Evolutionary conservation across 129 eudicot species (phyloP).

Genomic region (Heracleum sosnowskyi): DNA sequence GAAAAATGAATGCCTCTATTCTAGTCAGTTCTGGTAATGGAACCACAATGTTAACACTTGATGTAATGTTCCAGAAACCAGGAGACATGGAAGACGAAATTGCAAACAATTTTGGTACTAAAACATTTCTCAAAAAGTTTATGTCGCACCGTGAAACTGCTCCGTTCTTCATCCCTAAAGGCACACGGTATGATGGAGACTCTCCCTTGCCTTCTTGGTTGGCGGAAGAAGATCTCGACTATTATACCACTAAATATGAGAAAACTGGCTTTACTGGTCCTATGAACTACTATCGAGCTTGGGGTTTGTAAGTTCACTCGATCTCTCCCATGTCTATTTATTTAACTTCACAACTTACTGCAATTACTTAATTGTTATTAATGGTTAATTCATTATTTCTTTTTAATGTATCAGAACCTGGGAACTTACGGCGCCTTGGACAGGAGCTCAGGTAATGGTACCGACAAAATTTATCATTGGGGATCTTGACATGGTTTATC

Average conservation of each 20-base stretch:
- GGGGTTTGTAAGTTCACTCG: constrained; percentile 35
- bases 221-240: constrained; percentile 50
- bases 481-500: constrained; percentile 47
- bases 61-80: neutral
- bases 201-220: constrained; percentile 58
- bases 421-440: constrained; percentile 49
- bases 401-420: constrained; percentile 24
- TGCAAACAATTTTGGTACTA: constrained; percentile 31
- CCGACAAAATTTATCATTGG: constrained; percentile 59
- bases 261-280: constrained; percentile 58
- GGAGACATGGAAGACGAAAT: constrained; percentile 57
- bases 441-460: constrained; percentile 53
- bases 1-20: no score
- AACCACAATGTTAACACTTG: no score
- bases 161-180: constrained; percentile 46
- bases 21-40: neutral
- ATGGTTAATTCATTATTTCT: neutral
- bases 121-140: constrained; percentile 31
- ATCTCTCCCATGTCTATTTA: neutral
- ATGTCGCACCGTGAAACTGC: constrained; percentile 31
- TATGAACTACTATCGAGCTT: constrained; percentile 58
- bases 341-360: no score
- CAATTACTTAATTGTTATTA: neutral
- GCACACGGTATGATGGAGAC: constrained; percentile 19
- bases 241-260: constrained; percentile 40